phyloP scores from a whole-genome alignment of 768 basidiomycete genomes.

The Termitomyces sp. region DNA sequence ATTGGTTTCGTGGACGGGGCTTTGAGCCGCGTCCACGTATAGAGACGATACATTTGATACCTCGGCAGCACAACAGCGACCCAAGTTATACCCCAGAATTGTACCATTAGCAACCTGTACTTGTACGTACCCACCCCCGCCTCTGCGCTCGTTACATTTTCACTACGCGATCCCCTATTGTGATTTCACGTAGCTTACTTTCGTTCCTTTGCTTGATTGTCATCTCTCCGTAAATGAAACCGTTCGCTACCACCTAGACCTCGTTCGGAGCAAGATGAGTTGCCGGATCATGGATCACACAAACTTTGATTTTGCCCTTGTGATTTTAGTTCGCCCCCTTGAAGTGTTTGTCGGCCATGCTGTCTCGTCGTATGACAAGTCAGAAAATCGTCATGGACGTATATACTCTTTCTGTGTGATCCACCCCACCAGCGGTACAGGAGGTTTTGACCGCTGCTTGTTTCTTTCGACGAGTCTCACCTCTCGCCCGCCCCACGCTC shows the following conservation, averaged over 20 bases:
- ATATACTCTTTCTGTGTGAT: neutral
- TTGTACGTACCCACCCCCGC: constrained; percentile 4
- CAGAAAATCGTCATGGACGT: neutral
- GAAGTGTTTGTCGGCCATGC: too few species aligned
- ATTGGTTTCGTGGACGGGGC: neutral
- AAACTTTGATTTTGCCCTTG: neutral
- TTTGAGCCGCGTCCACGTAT: neutral
- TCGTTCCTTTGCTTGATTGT: neutral
- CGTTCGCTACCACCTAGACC: neutral
- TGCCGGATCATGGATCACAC: neutral
- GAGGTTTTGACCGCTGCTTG: neutral
- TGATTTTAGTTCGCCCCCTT: too few species aligned
- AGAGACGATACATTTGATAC: neutral
- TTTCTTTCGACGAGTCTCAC: neutral
- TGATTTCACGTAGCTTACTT: neutral
- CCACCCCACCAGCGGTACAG: neutral
- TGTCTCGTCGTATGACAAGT: neutral
- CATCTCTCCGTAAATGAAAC: neutral
- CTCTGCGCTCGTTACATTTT: neutral
- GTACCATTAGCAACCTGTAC: constrained; percentile 11
- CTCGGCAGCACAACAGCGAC: neutral
- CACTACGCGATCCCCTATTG: neutral
- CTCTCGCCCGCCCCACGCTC: too few species aligned
- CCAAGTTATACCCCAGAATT: constrained; percentile 2
- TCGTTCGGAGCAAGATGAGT: neutral